These are phyloP conservation scores for Phytophthora cajani DNA, from an alignment of 352 stramenopile species.

Conservation along the genomic window DNA sequence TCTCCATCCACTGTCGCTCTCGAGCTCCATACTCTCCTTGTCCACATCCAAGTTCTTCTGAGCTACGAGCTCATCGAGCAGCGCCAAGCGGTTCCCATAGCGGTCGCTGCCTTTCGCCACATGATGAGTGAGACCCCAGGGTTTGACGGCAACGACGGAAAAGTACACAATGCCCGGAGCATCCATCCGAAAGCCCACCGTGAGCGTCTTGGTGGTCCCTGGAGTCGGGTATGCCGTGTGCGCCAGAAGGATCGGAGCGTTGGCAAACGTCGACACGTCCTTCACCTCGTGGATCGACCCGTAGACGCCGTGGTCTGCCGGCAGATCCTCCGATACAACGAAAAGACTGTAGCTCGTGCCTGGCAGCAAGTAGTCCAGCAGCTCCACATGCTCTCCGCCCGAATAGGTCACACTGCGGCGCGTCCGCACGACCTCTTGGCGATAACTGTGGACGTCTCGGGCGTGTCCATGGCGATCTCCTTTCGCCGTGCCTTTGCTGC, in stretches of 20 bases:
- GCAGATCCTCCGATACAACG: slow-evolving; percentile 57
- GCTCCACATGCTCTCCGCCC: slow-evolving; percentile 46
- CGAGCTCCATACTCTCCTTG: slow-evolving; percentile 27
- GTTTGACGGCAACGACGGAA: slow-evolving; percentile 50
- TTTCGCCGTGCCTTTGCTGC: slow-evolving; percentile 45
- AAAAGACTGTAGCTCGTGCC: slow-evolving; percentile 73
- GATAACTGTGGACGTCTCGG: slow-evolving; percentile 65
- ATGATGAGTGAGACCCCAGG: slow-evolving; percentile 41
- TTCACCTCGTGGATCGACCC: slow-evolving; percentile 49
- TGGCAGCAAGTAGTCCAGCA: slow-evolving; percentile 67
- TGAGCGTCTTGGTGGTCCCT: slow-evolving; percentile 53
- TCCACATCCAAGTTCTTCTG: slow-evolving; percentile 49
- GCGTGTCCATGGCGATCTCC: slow-evolving; percentile 20
- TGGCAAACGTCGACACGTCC: slow-evolving; percentile 64
- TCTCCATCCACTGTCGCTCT: slow-evolving; percentile 52
- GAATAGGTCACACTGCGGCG: slow-evolving; percentile 46
- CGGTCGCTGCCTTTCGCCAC: slow-evolving; percentile 53
- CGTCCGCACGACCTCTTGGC: slow-evolving; percentile 60
- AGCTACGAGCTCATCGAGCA: slow-evolving; percentile 60
- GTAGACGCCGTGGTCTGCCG: slow-evolving; percentile 68
- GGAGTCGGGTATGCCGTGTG: slow-evolving; percentile 72
- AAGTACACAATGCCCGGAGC: slow-evolving; percentile 64
- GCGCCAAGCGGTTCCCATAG: slow-evolving; percentile 72
- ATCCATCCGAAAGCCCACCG: slow-evolving; percentile 71
- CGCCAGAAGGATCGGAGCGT: slow-evolving; percentile 68